Evolutionary conservation across 352 stramenopile genomes (phyloP).

Genomic region (Thalassiosira exigua): DNA sequence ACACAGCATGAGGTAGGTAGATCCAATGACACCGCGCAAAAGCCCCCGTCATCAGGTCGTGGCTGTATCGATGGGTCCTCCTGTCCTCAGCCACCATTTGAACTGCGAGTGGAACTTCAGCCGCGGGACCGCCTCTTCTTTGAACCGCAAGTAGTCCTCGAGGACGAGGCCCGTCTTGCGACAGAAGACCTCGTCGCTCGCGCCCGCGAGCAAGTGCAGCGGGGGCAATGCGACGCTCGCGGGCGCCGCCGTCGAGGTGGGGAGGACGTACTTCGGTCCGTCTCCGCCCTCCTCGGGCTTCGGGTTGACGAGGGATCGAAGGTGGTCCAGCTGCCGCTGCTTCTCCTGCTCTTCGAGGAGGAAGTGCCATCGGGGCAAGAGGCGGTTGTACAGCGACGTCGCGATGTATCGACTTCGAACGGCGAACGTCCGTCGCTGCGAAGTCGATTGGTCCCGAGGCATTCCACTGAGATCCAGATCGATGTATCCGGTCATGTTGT

Average conservation of each 20-base stretch:
- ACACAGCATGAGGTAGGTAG: too few relatives aligned
- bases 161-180: slow-evolving; percentile 53
- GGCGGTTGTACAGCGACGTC: slow-evolving; percentile 76
- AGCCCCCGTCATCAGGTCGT: too few relatives aligned
- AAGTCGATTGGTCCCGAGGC: neutral
- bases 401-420: slow-evolving; percentile 76
- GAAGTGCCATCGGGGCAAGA: slow-evolving; percentile 83
- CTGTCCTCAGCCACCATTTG: slow-evolving; percentile 78
- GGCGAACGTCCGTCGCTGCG: neutral
- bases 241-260: neutral
- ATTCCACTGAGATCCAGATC: slow-evolving; percentile 30
- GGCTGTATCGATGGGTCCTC: slow-evolving; percentile 75
- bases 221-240: slow-evolving; percentile 31
- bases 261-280: slow-evolving; percentile 2
- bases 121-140: slow-evolving; percentile 58
- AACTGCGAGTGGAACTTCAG: slow-evolving; percentile 82
- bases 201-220: slow-evolving; percentile 71
- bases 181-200: slow-evolving; percentile 74
- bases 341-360: slow-evolving; percentile 42
- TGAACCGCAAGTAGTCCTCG: slow-evolving; percentile 65
- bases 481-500: slow-evolving; percentile 78
- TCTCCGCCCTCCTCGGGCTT: neutral
- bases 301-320: too few relatives aligned
- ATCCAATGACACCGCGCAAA: too few relatives aligned
- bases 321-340: neutral